phyloP scores from a whole-genome alignment of 352 stramenopile genomes.

The Globisporangium alternatum region DNA sequence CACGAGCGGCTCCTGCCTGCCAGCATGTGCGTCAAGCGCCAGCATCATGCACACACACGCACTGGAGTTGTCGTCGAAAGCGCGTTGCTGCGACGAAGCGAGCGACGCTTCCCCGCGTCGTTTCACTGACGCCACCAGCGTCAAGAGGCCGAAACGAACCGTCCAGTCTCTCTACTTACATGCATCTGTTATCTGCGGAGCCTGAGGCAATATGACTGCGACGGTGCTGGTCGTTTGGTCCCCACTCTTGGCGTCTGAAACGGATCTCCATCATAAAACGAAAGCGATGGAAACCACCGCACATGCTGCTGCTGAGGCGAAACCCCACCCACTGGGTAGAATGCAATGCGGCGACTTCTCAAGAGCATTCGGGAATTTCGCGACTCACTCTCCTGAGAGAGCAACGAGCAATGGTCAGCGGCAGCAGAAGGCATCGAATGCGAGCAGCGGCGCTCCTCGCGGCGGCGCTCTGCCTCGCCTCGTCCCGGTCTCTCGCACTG shows the following conservation, averaged over 20 bases:
- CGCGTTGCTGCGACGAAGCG: background rate
- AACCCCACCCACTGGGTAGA: background rate
- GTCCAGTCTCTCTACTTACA: background rate
- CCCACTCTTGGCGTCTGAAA: background rate
- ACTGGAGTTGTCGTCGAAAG: too few species aligned
- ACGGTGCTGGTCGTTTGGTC: background rate
- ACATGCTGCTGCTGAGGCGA: background rate
- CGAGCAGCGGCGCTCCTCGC: constrained; percentile 4
- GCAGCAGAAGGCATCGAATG: background rate
- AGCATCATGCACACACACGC: too few species aligned
- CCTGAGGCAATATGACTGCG: too few species aligned
- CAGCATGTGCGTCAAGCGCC: too few species aligned
- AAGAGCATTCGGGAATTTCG: constrained; percentile 8
- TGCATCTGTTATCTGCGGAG: too few species aligned
- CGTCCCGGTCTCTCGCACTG: background rate
- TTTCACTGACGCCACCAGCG: background rate
- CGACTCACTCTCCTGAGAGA: background rate
- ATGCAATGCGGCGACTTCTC: background rate
- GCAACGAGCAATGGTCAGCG: constrained; percentile 1
- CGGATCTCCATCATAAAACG: background rate
- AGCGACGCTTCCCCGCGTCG: background rate
- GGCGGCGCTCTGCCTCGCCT: constrained; percentile 3
- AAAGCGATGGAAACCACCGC: constrained; percentile 2
- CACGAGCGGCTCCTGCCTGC: too few species aligned
- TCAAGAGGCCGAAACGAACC: background rate